Conservation (phyloP, 306 rosid genomes). For the Malus orientalis region DNA sequence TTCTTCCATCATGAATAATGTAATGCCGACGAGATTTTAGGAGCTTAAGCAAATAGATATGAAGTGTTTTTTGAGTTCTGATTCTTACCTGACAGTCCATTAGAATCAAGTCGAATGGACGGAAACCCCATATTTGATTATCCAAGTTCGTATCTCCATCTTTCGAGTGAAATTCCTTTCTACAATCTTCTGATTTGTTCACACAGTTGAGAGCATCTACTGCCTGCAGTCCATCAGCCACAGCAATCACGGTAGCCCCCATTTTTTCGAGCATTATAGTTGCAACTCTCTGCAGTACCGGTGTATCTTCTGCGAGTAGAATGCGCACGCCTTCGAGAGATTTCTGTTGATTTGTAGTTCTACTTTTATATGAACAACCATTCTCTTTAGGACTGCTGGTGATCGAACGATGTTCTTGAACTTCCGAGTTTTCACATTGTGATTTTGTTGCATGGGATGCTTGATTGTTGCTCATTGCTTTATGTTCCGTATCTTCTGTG, state of each 20-base stretch:
- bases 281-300: conserved; percentile 91
- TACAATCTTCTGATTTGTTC: conserved; percentile 36
- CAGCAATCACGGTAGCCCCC: conserved; percentile 87
- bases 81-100: conserved; percentile 96
- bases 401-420: conserved; percentile 20
- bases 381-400: conserved; percentile 11
- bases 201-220: conserved; percentile 68
- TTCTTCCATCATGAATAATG: background rate
- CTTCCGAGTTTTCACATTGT: conserved; percentile 25
- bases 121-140: conserved; percentile 29
- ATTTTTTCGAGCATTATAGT: conserved; percentile 95
- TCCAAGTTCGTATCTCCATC: conserved; percentile 38
- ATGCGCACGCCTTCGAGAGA: conserved; percentile 80
- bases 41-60: background rate
- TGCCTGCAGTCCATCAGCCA: conserved; percentile 84
- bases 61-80: background rate
- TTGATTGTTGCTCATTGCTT: background rate
- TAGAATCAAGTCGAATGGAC: conserved; percentile 69
- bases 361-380: conserved; percentile 32
- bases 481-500: conserved; percentile 16
- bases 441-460: background rate
- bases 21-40: background rate
- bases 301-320: conserved; percentile 93
- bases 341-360: conserved; percentile 34
- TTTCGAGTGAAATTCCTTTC: conserved; percentile 31